Percentiles rank a stretch among this genome's conserved stretches.
phyloP scores from a whole-genome alignment of 2,329 filamentous ascomycete genomes.

The Colletotrichum sp. region DNA sequence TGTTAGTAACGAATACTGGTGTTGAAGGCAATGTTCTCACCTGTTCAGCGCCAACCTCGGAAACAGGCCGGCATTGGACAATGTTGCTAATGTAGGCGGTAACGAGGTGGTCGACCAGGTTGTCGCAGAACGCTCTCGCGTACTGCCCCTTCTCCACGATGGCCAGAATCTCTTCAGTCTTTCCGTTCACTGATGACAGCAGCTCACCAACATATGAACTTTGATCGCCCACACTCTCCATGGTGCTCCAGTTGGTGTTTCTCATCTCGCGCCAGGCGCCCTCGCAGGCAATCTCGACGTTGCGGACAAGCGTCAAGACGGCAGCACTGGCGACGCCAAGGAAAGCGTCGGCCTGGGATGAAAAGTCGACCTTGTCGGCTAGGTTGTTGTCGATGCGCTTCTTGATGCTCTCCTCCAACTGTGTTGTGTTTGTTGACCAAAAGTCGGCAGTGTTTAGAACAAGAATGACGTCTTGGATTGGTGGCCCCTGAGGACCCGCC shows the following conservation, averaged over 20 bases:
- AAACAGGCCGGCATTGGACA: slow-evolving; percentile 87
- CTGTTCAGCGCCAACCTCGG: slow-evolving; percentile 93
- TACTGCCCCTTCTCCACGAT: slow-evolving; percentile 91
- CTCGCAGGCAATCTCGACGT: slow-evolving; percentile 83
- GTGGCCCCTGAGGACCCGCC: slow-evolving; percentile 56
- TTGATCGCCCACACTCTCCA: slow-evolving; percentile 92
- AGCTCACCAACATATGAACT: slow-evolving; percentile 90
- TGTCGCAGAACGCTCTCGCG: slow-evolving; percentile 91
- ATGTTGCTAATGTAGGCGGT: slow-evolving; percentile 82
- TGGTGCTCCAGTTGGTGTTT: slow-evolving; percentile 91
- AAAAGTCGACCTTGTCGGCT: slow-evolving; percentile 79
- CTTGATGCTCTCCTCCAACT: slow-evolving; percentile 94
- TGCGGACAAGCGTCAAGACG: slow-evolving; percentile 82
- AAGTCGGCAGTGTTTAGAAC: slow-evolving; percentile 98
- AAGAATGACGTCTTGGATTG: slow-evolving; percentile 78
- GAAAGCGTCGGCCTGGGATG: slow-evolving; percentile 93
- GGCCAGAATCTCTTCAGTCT: slow-evolving; percentile 75
- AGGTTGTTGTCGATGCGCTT: slow-evolving; percentile 84
- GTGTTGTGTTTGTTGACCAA: slow-evolving; percentile 91
- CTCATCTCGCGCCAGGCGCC: slow-evolving; percentile 95
- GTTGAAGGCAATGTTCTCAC: slow-evolving; percentile 41
- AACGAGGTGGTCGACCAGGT: slow-evolving; percentile 87
- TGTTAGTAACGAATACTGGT: slow-evolving; percentile 24
- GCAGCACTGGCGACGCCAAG: slow-evolving; percentile 92
- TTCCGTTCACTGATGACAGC: slow-evolving; percentile 72